Conservation (phyloP, 169 alveolate genomes). For the Cyclospora cayetanensis region DNA sequence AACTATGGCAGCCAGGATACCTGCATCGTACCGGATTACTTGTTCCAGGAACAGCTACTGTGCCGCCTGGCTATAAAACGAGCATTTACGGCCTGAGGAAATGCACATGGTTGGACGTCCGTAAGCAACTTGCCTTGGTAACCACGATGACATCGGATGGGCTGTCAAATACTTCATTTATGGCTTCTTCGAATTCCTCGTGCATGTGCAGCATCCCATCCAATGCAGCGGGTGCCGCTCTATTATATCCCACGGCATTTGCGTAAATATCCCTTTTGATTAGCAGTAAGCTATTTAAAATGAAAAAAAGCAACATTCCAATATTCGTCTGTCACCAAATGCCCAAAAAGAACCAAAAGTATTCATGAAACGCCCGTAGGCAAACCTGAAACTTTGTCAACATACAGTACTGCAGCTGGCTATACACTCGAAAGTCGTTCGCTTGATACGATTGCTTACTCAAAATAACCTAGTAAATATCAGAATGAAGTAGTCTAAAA, state of each 20-base stretch:
- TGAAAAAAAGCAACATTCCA: background rate
- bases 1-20: background rate
- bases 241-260: background rate
- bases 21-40: background rate
- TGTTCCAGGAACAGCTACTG: slow-evolving; percentile 15
- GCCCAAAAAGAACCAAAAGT: background rate
- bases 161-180: background rate
- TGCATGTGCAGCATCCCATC: slow-evolving; percentile 13
- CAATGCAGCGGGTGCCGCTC: slow-evolving; percentile 4
- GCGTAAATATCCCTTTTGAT: background rate
- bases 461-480: too few relatives aligned
- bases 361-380: background rate
- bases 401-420: background rate
- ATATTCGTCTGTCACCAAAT: background rate
- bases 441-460: background rate
- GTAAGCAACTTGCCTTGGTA: background rate
- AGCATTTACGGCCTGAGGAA: background rate
- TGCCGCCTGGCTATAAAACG: slow-evolving; percentile 12
- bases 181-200: background rate
- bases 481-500: too few relatives aligned
- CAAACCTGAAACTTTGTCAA: background rate
- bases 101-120: background rate
- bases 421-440: background rate
- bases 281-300: background rate
- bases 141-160: slow-evolving; percentile 52